Evolutionary conservation across 441 rosid genomes (phyloP), one percentile per base, ranked within the genome.

Genomic region (Lagerstroemia fauriei): DNA sequence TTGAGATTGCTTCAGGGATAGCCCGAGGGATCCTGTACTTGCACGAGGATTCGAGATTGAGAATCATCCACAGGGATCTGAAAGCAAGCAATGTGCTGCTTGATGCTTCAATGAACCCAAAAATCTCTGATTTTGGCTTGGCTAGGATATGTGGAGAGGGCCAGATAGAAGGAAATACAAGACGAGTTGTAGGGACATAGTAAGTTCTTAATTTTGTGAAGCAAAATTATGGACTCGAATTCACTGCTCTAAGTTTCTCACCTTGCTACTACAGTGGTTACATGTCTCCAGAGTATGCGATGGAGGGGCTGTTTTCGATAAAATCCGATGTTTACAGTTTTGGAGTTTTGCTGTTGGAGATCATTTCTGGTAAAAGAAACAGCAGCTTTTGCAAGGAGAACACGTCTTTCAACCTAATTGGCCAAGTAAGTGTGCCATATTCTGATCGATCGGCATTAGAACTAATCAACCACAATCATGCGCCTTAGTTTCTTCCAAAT

Each of bases 261-360:
- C 34, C 56, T 66, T 63, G 34, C 34, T 80, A 73, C 38, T 74
- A 81, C 85, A 95, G 95, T n/a, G 97, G 93, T 6, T 95, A 95
- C 77, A 95, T 95, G 94, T 90, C 95, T 20, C 97, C 94, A 0
- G 97, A 95, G 70, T 95, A 95, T 71, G 95, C 95, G 44, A 90
- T 91, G 88, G 93, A 93, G 8, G 97, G 98, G 2, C 83, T 82
- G 10, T 95, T 91, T 85, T 94, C 98, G 0, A 75, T 76, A 14
- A 94, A 95, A 76, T 95, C 96, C 0, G 97, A 94, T 76, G 93
- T 91, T 61, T 95, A 92, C 79, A 89, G 97, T 80, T 95, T 94
- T 0, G 95, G 96, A 8, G 95, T 94, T 20, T 53, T 95, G 80
- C 85, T 95, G 66, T 83, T 93, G 61, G 98, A 95, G 88, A 90